Percentiles rank a stretch among this genome's conserved stretches.
These are phyloP conservation scores for Plasmodium ovale DNA, from an alignment of 169 alveolate genomes.

Conservation along the genomic window DNA sequence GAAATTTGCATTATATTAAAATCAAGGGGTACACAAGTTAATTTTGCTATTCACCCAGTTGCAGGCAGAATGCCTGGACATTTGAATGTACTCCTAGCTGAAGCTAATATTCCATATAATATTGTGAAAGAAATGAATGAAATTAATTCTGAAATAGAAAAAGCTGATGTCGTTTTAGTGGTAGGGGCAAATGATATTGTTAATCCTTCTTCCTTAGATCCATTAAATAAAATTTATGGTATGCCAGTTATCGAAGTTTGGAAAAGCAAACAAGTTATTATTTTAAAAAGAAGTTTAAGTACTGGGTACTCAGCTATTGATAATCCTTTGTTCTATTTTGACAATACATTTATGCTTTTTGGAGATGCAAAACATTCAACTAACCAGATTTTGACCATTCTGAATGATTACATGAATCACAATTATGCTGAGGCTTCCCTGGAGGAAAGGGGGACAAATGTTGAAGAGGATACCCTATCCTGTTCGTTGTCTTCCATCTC, in stretches of 20 bases:
- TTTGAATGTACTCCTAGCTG: slow-evolving; percentile 96
- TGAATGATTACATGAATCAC: slow-evolving; percentile 69
- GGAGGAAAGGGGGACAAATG: slow-evolving; percentile 40
- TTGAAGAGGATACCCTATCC: background rate
- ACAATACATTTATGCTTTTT: slow-evolving; percentile 91
- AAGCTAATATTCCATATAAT: slow-evolving; percentile 95
- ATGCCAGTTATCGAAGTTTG: slow-evolving; percentile 97
- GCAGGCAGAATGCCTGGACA: slow-evolving; percentile 99
- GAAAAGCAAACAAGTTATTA: slow-evolving; percentile 92
- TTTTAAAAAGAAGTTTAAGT: slow-evolving; percentile 93
- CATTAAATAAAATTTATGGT: slow-evolving; percentile 93
- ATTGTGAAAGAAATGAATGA: slow-evolving; percentile 96
- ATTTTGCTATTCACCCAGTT: slow-evolving; percentile 97
- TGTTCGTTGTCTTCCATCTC: slow-evolving; percentile 60
- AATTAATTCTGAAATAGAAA: slow-evolving; percentile 88
- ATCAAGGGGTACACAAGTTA: slow-evolving; percentile 88
- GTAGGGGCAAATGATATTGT: slow-evolving; percentile 97
- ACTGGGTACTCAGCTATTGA: slow-evolving; percentile 96
- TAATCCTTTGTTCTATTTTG: slow-evolving; percentile 93
- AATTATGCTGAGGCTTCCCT: slow-evolving; percentile 23
- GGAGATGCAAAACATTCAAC: slow-evolving; percentile 92
- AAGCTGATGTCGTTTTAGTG: slow-evolving; percentile 91
- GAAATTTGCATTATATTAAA: slow-evolving; percentile 84
- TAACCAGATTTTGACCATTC: slow-evolving; percentile 78
- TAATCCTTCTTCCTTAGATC: slow-evolving; percentile 93